These are phyloP conservation scores for Polytrichum commune DNA, from an alignment of 225 moss, liverwort and hornwort species.

Conservation along the genomic window DNA sequence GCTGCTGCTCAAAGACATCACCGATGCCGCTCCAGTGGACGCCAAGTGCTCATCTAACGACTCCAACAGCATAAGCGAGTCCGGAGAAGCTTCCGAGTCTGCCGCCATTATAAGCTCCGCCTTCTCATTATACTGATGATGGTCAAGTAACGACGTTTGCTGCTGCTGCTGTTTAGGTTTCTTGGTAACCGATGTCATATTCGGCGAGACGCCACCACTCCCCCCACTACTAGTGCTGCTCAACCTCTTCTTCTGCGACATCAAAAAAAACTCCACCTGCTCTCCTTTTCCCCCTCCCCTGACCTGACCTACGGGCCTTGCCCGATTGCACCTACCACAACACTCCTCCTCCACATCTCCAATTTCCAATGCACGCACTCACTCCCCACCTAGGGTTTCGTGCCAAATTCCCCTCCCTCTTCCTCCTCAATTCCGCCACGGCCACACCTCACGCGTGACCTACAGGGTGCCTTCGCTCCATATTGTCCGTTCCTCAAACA, in stretches of 20 bases:
- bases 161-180: conserved; percentile 48
- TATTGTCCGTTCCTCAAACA: too few species aligned
- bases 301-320: conserved; percentile 34
- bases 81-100: conserved; percentile 34
- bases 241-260: conserved; percentile 64
- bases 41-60: conserved; percentile 47
- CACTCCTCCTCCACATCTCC: too few species aligned
- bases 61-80: conserved; percentile 37
- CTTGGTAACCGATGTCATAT: conserved; percentile 54
- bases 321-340: conserved; percentile 7
- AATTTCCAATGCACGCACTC: too few species aligned
- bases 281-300: conserved; percentile 2
- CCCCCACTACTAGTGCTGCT: conserved; percentile 54
- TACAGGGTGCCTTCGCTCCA: too few species aligned
- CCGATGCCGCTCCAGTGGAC: conserved; percentile 44
- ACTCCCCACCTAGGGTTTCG: too few species aligned
- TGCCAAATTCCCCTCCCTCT: too few species aligned
- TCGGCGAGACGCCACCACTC: conserved; percentile 52
- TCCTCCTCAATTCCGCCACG: too few species aligned
- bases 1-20: conserved; percentile 23
- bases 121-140: conserved; percentile 41
- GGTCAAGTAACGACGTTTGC: conserved; percentile 15
- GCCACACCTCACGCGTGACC: too few species aligned
- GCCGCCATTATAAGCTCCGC: conserved; percentile 39
- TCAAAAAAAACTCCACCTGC: conserved; percentile 27